Percentiles rank a stretch among this genome's conserved stretches.
These are phyloP conservation scores for Senecio squalidus DNA, from an alignment of 140 eudicot species.

Conservation along the genomic window DNA sequence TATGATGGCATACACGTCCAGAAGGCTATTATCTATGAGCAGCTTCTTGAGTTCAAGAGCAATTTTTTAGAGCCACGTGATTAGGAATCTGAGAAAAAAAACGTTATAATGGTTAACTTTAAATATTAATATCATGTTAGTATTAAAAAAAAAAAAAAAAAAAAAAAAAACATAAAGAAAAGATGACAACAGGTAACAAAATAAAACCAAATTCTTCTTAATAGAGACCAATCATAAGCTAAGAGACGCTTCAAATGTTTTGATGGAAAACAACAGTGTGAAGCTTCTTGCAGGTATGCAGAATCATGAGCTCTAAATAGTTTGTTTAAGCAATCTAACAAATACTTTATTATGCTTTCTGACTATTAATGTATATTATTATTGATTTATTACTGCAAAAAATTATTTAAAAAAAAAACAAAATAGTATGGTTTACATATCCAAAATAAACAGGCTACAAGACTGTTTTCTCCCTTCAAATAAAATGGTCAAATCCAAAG, in stretches of 20 bases:
- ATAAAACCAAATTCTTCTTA: not conserved
- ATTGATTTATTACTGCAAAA: too few species aligned
- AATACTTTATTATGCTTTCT: not conserved
- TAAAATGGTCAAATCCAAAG: not conserved
- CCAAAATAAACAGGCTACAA: not conserved
- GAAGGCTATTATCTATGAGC: constrained; percentile 90
- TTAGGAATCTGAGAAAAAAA: constrained; percentile 77
- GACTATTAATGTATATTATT: too few species aligned
- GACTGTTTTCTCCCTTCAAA: not conserved
- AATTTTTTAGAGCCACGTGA: constrained; percentile 93
- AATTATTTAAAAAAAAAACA: too few species aligned
- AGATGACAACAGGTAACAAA: not conserved
- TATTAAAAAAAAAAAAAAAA: not conserved
- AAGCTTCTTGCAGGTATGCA: constrained; percentile 3
- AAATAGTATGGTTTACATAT: too few species aligned
- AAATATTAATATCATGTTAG: constrained; percentile 4
- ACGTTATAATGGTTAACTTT: constrained; percentile 10
- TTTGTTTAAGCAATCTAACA: constrained; percentile 1
- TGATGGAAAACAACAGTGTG: not conserved
- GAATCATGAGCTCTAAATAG: not conserved
- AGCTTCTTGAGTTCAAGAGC: constrained; percentile 98
- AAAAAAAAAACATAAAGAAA: not conserved
- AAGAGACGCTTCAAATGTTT: not conserved
- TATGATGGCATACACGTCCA: constrained; percentile 72
- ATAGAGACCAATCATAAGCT: not conserved